Conservation (phyloP, 2,329 filamentous ascomycete species). For the Fusarium sp. region DNA sequence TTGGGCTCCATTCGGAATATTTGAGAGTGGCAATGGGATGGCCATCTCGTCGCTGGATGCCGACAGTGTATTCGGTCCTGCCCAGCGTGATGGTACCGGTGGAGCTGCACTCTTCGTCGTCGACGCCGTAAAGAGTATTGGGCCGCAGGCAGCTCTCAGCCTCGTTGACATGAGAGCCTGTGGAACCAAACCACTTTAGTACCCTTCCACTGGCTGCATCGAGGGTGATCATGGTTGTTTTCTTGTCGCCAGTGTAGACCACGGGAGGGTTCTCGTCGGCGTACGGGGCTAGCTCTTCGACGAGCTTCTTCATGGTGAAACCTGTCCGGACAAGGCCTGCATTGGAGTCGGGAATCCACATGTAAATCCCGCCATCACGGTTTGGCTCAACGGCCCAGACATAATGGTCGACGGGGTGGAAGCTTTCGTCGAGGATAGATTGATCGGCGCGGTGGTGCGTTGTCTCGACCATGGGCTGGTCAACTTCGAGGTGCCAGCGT, state of each 20-base stretch:
- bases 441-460: constrained; percentile 80
- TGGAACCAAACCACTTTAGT: constrained; percentile 84
- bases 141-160: constrained; percentile 81
- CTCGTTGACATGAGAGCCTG: constrained; percentile 74
- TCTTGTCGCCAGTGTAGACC: constrained; percentile 92
- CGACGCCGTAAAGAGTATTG: constrained; percentile 73
- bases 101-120: constrained; percentile 81
- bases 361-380: constrained; percentile 86
- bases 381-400: constrained; percentile 96
- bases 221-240: constrained; percentile 88
- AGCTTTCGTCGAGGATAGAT: constrained; percentile 69
- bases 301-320: constrained; percentile 85
- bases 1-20: constrained; percentile 95
- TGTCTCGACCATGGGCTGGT: constrained; percentile 91
- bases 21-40: constrained; percentile 87
- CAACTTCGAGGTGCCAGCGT: constrained; percentile 87
- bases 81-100: constrained; percentile 85
- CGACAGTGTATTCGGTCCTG: constrained; percentile 89
- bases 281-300: constrained; percentile 85
- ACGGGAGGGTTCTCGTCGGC: constrained; percentile 80
- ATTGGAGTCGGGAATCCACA: constrained; percentile 77
- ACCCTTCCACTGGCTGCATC: constrained; percentile 88
- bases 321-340: constrained; percentile 73
- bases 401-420: constrained; percentile 81
- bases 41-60: constrained; percentile 82